Evolutionary conservation across 441 rosid species (phyloP).

Genomic region (Arabidopsis lyrata): DNA sequence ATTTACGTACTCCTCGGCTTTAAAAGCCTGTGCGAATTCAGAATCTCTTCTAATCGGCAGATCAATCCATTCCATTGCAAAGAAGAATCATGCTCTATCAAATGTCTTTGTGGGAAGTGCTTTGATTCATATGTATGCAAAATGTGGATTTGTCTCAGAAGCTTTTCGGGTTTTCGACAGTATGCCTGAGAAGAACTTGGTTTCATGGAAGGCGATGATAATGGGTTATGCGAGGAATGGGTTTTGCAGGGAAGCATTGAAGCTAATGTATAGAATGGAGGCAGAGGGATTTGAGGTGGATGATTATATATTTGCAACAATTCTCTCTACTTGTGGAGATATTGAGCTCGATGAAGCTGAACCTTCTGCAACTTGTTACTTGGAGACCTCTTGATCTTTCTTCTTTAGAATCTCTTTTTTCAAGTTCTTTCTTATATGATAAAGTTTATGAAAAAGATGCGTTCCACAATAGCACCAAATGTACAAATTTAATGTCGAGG

Average conservation of each 20-base stretch:
- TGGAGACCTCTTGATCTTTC: slow-evolving; percentile 52
- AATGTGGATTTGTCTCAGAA: slow-evolving; percentile 75
- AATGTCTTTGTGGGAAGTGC: slow-evolving; percentile 85
- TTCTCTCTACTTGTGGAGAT: slow-evolving; percentile 72
- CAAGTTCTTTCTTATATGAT: slow-evolving; percentile 6
- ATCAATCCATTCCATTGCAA: slow-evolving; percentile 75
- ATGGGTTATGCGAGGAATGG: slow-evolving; percentile 79
- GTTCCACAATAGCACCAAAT: slow-evolving; percentile 22
- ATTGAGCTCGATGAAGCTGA: slow-evolving; percentile 52
- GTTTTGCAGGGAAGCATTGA: slow-evolving; percentile 75
- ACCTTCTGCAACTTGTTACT: slow-evolving; percentile 47
- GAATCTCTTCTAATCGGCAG: slow-evolving; percentile 65
- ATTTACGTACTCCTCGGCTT: slow-evolving; percentile 74
- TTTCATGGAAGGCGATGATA: slow-evolving; percentile 85
- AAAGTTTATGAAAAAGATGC: neutral
- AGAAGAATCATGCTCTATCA: slow-evolving; percentile 62
- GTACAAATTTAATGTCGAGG: slow-evolving; percentile 26
- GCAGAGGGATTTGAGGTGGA: slow-evolving; percentile 78
- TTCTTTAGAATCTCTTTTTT: slow-evolving; percentile 9
- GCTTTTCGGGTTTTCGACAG: slow-evolving; percentile 72
- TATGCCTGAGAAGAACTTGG: slow-evolving; percentile 76
- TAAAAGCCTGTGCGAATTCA: slow-evolving; percentile 85
- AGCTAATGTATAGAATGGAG: slow-evolving; percentile 80
- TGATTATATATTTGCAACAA: slow-evolving; percentile 65
- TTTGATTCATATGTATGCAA: slow-evolving; percentile 82